Base-by-base conservation (phyloP, 2,329 filamentous ascomycete genomes). In the Chaetomium sp. region DNA sequence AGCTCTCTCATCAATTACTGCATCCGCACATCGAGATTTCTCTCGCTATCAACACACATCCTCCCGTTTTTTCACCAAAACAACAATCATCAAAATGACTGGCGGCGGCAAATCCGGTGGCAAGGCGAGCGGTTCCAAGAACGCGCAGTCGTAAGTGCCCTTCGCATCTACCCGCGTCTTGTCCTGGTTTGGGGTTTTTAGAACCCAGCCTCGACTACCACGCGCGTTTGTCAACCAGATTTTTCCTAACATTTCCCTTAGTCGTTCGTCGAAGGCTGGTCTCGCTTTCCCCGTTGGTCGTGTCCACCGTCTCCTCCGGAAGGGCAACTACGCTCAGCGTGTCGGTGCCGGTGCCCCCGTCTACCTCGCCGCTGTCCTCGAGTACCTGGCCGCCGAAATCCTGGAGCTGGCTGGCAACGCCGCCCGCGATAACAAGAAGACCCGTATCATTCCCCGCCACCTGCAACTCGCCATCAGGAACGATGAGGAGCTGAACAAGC, bases 391-490 rank as follows among this genome's bases (percentile, higher is more conserved):
- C 73, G 95, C 95, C 72, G 95, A 99, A 85, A 97, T 99, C 74
- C 93, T 99, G 77, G 95, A 99, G 84, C 84, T 99, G 83, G 95
- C 95, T 80, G 95, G 95, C 75, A 99, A 99, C 81, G 95, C 95
- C 75, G 95, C 95, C 70, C 94, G 95, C 75, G 95, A 99, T 85
- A 97, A 98, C 90, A 99, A 99, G 92, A 98, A 98, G 91, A 99
- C 94, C 71, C 93, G 95, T 90, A 99, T 99, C 84, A 99, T 98
- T 68, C 95, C 95, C 71, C 93, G 95, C 82, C 95, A 99, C 82
- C 88, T 99, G 56, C 95, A 99, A 85, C 92, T 99, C 74, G 95
- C 95, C 82, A 99, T 99, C 85, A 90, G 95, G 77, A 97, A 97
- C 84, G 94, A 98, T 81, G 94, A 98, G 87, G 95, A 99, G 83